A percentile compares a stretch with the other conserved stretches of the same genome.
These are phyloP conservation scores for Hapsidospora chrysogenum DNA, from an alignment of 495 filamentous ascomycete genomes.

Conservation along the genomic window DNA sequence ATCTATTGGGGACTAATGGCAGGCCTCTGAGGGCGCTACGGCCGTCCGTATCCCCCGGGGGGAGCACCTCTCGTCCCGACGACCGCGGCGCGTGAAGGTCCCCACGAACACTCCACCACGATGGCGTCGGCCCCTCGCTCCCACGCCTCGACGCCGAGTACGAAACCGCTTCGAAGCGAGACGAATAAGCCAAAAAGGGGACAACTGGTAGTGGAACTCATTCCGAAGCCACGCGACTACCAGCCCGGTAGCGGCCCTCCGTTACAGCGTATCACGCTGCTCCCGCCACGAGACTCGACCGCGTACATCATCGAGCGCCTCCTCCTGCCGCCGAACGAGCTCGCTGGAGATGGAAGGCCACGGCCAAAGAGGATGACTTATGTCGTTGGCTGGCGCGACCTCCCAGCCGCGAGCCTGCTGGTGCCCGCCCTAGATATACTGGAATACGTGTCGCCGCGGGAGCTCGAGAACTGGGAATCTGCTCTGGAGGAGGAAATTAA, in stretches of 20 bases:
- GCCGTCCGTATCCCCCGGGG: too few species aligned
- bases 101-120: too few species aligned
- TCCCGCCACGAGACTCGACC: slow-evolving; percentile 19
- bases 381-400: slow-evolving; percentile 24
- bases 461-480: slow-evolving; percentile 28
- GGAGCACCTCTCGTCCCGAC: too few species aligned
- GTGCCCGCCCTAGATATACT: slow-evolving; percentile 19
- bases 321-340: slow-evolving; percentile 15
- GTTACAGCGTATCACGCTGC: slow-evolving; percentile 15
- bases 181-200: too few species aligned
- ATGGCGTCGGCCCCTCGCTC: too few species aligned
- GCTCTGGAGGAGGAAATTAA: slow-evolving; percentile 12
- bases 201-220: background rate
- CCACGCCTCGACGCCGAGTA: too few species aligned
- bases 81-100: too few species aligned
- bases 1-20: too few species aligned
- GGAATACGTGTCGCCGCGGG: slow-evolving; percentile 27
- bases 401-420: slow-evolving; percentile 18
- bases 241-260: slow-evolving; percentile 21
- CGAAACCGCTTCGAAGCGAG: too few species aligned
- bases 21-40: too few species aligned
- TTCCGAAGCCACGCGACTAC: slow-evolving; percentile 8
- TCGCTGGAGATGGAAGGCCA: slow-evolving; percentile 10
- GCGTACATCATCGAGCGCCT: slow-evolving; percentile 29
- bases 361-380: slow-evolving; percentile 19